Evolutionary conservation across 225 moss, liverwort and hornwort genomes (phyloP), one percentile per base, ranked within the genome.

Genomic region (Ulota crispa): DNA sequence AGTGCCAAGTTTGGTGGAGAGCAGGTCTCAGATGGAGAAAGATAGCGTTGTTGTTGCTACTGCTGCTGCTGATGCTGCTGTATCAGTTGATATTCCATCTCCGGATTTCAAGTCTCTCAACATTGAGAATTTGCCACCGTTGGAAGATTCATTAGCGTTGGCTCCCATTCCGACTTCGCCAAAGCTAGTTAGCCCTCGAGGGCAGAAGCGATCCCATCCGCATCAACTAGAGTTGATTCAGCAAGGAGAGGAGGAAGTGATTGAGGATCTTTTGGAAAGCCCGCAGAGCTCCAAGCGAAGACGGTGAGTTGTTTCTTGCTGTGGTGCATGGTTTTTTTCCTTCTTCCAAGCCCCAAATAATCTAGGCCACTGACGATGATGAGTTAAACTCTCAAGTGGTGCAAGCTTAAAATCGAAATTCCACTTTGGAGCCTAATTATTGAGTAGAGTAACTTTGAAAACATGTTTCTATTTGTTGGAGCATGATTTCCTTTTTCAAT

Each of bases 261-360:
- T 67, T 21, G 92, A 96, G 50, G 94, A 94, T 21, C 82, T 82
- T 45, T 68, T 87, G 67, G 94, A 94, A 21, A 93, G 94, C 79
- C 94, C 93, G 14, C 90, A 88, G 70, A 96, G 95, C 77, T 70
- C 79, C 31, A 91, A 92, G 73, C 88, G 89, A 69, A 88, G 90
- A 78, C 90, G 91, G 92, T 92, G 68, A 75, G 80, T 80, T 20
- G 72, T 39, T 26, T 19, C 30, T 57, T 64, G 61, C 14, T 9
- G 69, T 19, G 28, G 53, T 41, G 52, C 4, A 21, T 16, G 10
- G 10, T 15, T 1, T 47, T 54, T 39, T 65, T 70, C 60, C 9
- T 45, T 39, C 4, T 50, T 45, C 39, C 3, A 26, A 5, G n/a
- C 4, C 13, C 2, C 20, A 8, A 31, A 4, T 20, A 4, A 41